A percentile compares a stretch with the other conserved stretches of the same genome.
Conservation (phyloP, 169 alveolate genomes). For the Condylostoma magnum region DNA sequence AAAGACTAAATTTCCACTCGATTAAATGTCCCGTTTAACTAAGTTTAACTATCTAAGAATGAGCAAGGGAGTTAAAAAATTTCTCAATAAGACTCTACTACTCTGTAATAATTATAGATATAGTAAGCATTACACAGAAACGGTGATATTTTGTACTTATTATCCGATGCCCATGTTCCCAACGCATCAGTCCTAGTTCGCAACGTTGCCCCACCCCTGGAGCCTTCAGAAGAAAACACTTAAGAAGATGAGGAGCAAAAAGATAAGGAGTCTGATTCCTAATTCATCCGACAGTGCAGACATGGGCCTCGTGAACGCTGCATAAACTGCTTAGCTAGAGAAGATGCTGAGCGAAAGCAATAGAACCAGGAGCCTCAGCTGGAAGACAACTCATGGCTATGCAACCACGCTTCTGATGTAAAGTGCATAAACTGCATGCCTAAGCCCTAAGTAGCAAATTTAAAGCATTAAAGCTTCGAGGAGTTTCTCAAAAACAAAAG, state of each 20-base stretch:
- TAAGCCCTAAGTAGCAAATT: conserved; percentile 55
- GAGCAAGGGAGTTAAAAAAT: conserved; percentile 23
- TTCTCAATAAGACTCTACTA: conserved; percentile 17
- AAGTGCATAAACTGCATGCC: conserved; percentile 71
- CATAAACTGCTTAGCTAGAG: conserved; percentile 33
- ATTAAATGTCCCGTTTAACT: conserved; percentile 27
- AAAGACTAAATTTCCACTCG: conserved; percentile 32
- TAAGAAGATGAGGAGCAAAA: conserved; percentile 28
- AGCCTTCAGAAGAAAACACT: background rate
- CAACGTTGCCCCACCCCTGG: conserved; percentile 8
- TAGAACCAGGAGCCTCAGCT: conserved; percentile 33
- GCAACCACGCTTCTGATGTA: conserved; percentile 73
- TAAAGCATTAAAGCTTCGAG: conserved; percentile 81
- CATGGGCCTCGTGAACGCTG: conserved; percentile 36
- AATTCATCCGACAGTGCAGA: conserved; percentile 24
- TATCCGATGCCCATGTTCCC: conserved; percentile 38
- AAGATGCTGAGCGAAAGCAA: conserved; percentile 31
- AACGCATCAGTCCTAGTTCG: conserved; percentile 20
- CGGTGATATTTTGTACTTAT: conserved; percentile 45
- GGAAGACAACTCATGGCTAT: conserved; percentile 33
- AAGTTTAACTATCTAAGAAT: background rate
- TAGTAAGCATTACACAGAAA: too few species aligned
- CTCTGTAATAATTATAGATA: conserved; percentile 18
- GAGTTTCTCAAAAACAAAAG: conserved; percentile 67
- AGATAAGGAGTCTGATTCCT: conserved; percentile 19